Evolutionary conservation across 2,329 filamentous ascomycete genomes (phyloP), one percentile per base, ranked within the genome.

Genomic region (Penicillium oxalicum): DNA sequence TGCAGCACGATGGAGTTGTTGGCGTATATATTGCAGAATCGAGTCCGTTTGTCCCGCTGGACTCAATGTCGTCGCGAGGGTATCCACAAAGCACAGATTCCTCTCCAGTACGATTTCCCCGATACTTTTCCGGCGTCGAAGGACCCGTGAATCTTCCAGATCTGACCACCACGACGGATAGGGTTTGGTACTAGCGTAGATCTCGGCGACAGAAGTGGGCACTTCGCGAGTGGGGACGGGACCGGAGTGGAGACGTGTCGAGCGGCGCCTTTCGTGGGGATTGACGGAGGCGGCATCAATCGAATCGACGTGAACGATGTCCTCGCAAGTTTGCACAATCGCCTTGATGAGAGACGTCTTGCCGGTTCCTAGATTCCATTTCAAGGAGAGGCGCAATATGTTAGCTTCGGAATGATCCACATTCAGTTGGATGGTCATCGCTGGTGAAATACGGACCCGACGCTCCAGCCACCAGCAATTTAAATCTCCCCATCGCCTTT

Each of bases 51-150:
- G 75, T 56, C 80, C 80, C 58, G 55, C 46, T 35, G 56, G 55
- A 53, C 80, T 77, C 45, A 82, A 77, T 34, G 77, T 79, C 40
- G 72, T 74, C 40, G 75, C 76, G 55, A 86, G 82, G 2, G 87
- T 91, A 70, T 97, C 91, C 49, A 96, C 83, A 64, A 98, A 96
- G 67, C 89, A 95, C 4, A 98, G 71, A 63, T 98, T 98, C 28
- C 91, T 81, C 64, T 97, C 91, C 40, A 97, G 73, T 35, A 96
- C 80, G 24, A 82, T 79, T 54, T 93, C 90, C 6, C 83, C 83
- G 44, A 82, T 73, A 61, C 87, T 91, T 64, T 84, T 87, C 60
- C 86, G 78, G 61, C 83, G 78, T 40, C 79, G 75, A 53, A 80
- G 69, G 43, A 76, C 71, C 26, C 75, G 75, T 49, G 79, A 81